phyloP scores from a whole-genome alignment of 768 basidiomycete genomes.

The Leucosporidium creatinivorum region DNA sequence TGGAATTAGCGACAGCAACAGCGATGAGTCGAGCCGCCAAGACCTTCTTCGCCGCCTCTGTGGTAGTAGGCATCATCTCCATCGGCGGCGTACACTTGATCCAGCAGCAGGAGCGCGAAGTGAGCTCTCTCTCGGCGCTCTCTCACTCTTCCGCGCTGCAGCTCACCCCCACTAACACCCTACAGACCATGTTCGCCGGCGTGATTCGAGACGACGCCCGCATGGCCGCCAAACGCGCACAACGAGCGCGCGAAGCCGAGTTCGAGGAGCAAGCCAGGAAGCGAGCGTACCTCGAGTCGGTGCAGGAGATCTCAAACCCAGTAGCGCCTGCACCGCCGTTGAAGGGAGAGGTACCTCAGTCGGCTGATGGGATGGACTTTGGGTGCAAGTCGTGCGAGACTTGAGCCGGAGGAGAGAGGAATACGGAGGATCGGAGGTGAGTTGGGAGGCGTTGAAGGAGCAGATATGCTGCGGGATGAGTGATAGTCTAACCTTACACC shows the following conservation, averaged over 20 bases:
- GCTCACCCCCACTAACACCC: too few relatives aligned
- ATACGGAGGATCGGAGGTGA: too few relatives aligned
- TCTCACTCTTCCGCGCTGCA: background rate
- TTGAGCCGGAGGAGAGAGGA: too few relatives aligned
- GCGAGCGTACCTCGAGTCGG: slow-evolving; percentile 26
- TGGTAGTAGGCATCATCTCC: slow-evolving; percentile 16
- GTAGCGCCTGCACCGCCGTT: background rate
- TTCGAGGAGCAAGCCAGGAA: slow-evolving; percentile 30
- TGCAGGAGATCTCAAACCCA: slow-evolving; percentile 22
- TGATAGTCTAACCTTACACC: too few relatives aligned
- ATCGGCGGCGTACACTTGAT: slow-evolving; percentile 31
- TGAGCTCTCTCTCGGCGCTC: background rate
- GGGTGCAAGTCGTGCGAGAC: slow-evolving; percentile 32
- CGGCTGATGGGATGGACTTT: slow-evolving; percentile 29
- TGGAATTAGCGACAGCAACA: background rate
- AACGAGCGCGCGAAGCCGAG: slow-evolving; percentile 25
- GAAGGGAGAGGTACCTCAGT: slow-evolving; percentile 14
- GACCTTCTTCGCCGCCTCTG: slow-evolving; percentile 12
- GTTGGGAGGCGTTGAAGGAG: too few relatives aligned
- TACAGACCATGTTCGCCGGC: slow-evolving; percentile 33
- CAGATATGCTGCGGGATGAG: too few relatives aligned
- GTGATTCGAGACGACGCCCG: slow-evolving; percentile 28
- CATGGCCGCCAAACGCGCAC: slow-evolving; percentile 13
- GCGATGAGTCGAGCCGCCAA: slow-evolving; percentile 23
- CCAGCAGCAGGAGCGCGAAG: slow-evolving; percentile 30